These are phyloP conservation scores for Scedosporium apiospermum DNA, from an alignment of 2,329 filamentous ascomycete genomes.

Conservation along the genomic window DNA sequence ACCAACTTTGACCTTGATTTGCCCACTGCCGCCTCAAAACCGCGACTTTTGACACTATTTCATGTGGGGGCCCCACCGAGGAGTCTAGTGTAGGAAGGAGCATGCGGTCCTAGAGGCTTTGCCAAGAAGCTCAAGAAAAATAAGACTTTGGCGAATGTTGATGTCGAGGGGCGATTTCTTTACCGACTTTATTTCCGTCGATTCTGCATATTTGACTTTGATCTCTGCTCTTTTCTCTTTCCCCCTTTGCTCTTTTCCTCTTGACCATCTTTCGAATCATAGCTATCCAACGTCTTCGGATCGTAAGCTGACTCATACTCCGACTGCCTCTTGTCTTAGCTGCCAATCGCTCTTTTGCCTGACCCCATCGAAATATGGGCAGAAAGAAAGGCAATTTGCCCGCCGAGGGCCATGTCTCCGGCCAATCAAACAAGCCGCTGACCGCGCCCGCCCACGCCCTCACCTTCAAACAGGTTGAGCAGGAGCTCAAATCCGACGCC, in stretches of 20 bases:
- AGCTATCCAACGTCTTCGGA: too few species aligned
- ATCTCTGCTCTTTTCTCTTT: not conserved
- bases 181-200: too few species aligned
- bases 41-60: too few species aligned
- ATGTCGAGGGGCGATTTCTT: too few species aligned
- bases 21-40: too few species aligned
- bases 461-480: conserved; percentile 33
- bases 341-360: not conserved
- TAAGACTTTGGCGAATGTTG: too few species aligned
- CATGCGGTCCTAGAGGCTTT: too few species aligned
- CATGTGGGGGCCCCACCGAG: too few species aligned
- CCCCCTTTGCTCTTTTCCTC: not conserved
- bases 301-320: not conserved
- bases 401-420: conserved; percentile 18
- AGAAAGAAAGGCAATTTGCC: conserved; percentile 1
- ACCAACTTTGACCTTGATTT: too few species aligned
- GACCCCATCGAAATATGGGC: conserved; percentile 2
- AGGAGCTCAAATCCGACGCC: conserved; percentile 41
- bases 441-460: conserved; percentile 50
- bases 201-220: not conserved
- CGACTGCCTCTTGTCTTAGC: not conserved
- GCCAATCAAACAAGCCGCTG: conserved; percentile 28
- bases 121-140: too few species aligned
- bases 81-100: too few species aligned
- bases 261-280: not conserved